phyloP scores from a whole-genome alignment of 2,329 filamentous ascomycete species.

The Neonectria faginata region DNA sequence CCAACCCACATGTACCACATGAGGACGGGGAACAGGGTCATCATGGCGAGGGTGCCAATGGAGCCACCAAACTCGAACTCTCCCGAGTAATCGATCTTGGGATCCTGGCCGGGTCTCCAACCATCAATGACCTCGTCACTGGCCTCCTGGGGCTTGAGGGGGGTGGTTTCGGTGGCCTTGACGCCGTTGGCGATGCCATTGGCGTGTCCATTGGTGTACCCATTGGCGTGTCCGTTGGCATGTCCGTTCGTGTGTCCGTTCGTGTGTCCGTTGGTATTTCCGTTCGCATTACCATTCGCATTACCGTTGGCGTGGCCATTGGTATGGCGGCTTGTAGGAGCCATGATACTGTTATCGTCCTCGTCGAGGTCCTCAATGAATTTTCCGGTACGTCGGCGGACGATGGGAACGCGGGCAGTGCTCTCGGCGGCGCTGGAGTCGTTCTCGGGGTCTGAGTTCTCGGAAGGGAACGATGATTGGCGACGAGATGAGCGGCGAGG shows the following conservation, averaged over 20 bases:
- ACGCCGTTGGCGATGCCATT: constrained; percentile 49
- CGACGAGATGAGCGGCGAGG: constrained; percentile 60
- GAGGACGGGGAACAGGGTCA: constrained; percentile 90
- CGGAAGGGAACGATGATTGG: constrained; percentile 61
- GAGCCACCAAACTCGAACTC: constrained; percentile 89
- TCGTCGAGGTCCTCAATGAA: constrained; percentile 64
- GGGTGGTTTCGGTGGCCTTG: constrained; percentile 25
- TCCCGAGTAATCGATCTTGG: constrained; percentile 72
- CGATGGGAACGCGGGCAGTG: constrained; percentile 49
- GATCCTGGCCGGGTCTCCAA: constrained; percentile 70
- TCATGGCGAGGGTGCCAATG: constrained; percentile 82
- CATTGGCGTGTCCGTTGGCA: constrained; percentile 41
- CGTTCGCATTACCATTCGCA: constrained; percentile 33
- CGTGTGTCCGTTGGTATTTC: constrained; percentile 35
- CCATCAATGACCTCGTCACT: constrained; percentile 58
- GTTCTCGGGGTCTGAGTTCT: constrained; percentile 60
- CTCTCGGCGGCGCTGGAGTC: constrained; percentile 62
- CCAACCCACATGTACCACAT: constrained; percentile 99
- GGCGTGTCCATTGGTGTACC: constrained; percentile 46
- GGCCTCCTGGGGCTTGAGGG: constrained; percentile 32
- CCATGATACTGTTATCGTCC: constrained; percentile 47
- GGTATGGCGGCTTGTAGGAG: constrained; percentile 44
- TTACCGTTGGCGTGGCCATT: constrained; percentile 50
- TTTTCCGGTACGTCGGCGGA: constrained; percentile 62
- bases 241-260: constrained; percentile 49